phyloP scores from a whole-genome alignment of 352 stramenopile genomes.

The Globisporangium paddicum region DNA sequence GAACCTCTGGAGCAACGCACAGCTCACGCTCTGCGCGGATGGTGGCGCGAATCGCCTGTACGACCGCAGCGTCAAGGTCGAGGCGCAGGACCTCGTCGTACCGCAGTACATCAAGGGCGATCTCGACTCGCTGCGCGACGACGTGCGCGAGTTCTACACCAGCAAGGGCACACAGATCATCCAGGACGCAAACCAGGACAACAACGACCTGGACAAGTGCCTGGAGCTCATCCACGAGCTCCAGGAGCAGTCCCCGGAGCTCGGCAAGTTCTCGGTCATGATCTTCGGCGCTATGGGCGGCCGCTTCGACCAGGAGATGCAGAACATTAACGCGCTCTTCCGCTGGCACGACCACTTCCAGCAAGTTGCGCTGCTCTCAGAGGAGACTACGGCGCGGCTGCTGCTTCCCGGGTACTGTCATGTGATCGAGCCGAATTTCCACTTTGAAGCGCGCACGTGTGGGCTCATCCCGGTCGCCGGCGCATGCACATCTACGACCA shows the following conservation, averaged over 20 bases:
- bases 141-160: constrained; percentile 88
- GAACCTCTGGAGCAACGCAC: constrained; percentile 58
- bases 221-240: constrained; percentile 58
- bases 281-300: constrained; percentile 95
- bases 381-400: constrained; percentile 87
- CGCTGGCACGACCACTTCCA: constrained; percentile 80
- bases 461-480: constrained; percentile 91
- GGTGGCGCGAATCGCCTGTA: constrained; percentile 94
- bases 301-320: constrained; percentile 98
- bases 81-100: constrained; percentile 35
- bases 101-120: constrained; percentile 94
- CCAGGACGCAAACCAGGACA: constrained; percentile 84
- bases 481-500: constrained; percentile 74
- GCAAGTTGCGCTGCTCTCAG: constrained; percentile 84
- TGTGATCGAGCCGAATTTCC: constrained; percentile 75
- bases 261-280: constrained; percentile 61
- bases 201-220: constrained; percentile 95
- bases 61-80: constrained; percentile 47
- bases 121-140: constrained; percentile 89
- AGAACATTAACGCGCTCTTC: constrained; percentile 92
- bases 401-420: constrained; percentile 56
- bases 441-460: constrained; percentile 91
- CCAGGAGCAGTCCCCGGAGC: constrained; percentile 16
- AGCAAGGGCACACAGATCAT: constrained; percentile 56
- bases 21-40: constrained; percentile 90